Base-by-base conservation (phyloP, 129 eudicot species). In the Flaveria robusta region DNA sequence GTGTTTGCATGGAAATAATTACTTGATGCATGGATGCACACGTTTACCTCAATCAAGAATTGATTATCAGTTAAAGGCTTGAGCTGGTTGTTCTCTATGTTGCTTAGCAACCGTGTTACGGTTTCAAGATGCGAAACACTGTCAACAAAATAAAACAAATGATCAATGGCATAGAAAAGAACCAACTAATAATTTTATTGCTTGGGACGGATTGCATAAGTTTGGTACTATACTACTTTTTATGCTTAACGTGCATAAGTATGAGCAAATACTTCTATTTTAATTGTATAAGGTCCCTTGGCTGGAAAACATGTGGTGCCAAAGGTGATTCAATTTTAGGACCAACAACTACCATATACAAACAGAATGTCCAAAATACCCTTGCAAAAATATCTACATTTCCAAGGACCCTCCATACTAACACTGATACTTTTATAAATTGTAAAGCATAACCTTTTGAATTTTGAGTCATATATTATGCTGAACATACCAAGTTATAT, bases 51-150 rank as follows among this genome's bases (percentile, higher is more conserved):
- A 16, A 66, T 71, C 74, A 73, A 65, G 43, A 69, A 74, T 64
- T 79, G 84, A 84, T 80, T 68, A 58, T 66, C 72, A 49, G 89
- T 78, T 67, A 88, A 77, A 71, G 96, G 68, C 81, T 88, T 88
- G 62, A 92, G 94, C 84, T 92, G 96, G 85, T 71, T 74, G 78
- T 72, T 90, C 81, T 90, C 92, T 70, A 92, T 90, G 71, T 92
- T 90, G 24, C 85, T 72, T 31, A 90, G 92, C 82, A 90, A 70
- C 69, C 87, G 89, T 49, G 71, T 81, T 62, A 86, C 98, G 18
- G 96, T 92, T 79, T 88, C 74, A 70, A 92, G 88, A 85, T 86
- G 96, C 72, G 88, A 83, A 24, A 90, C 85, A 77, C 98, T 92
- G 92, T 73, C 85, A 82, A 77, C 64, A 66, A 68, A 41, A 26